phyloP scores from a whole-genome alignment of 202 grass and related monocot genomes.

The Dendrocalamus latiflorus region DNA sequence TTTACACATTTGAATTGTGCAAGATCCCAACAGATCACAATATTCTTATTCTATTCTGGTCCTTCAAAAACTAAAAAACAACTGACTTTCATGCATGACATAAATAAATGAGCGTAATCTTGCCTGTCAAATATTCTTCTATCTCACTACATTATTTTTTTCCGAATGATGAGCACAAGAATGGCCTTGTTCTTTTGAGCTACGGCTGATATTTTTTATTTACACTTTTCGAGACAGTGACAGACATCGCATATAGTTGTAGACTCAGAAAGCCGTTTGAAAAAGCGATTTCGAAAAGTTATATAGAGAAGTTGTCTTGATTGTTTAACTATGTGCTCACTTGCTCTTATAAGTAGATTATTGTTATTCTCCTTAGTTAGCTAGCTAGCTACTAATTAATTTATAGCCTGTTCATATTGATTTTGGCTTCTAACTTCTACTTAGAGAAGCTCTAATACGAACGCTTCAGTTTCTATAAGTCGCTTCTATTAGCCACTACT shows the following conservation, averaged over 20 bases:
- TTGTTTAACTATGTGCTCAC: conserved; percentile 14
- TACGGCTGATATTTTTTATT: too few relatives aligned
- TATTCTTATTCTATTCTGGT: conserved; percentile 20
- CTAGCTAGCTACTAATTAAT: neutral
- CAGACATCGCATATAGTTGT: too few relatives aligned
- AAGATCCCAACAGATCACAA: conserved; percentile 38
- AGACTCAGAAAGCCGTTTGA: too few relatives aligned
- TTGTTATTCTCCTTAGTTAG: conserved; percentile 23
- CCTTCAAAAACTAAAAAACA: conserved; percentile 15
- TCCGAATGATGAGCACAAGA: conserved; percentile 4
- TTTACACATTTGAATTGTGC: conserved; percentile 35
- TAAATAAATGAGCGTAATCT: conserved; percentile 11
- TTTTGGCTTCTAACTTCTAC: too few relatives aligned
- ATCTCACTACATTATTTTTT: neutral
- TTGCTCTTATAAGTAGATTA: conserved; percentile 17
- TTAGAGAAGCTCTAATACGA: too few relatives aligned
- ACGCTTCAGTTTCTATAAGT: too few relatives aligned
- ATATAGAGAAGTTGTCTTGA: too few relatives aligned
- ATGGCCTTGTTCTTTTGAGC: too few relatives aligned
- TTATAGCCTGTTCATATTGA: too few relatives aligned
- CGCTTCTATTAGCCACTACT: too few relatives aligned
- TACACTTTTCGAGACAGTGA: too few relatives aligned
- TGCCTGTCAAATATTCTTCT: conserved; percentile 32
- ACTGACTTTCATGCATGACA: conserved; percentile 16
- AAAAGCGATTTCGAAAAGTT: too few relatives aligned